Evolutionary conservation across 1,284 basidiomycete species (phyloP), one percentile per base, ranked within the genome.

Genomic region (Moesziomyces antarcticus): DNA sequence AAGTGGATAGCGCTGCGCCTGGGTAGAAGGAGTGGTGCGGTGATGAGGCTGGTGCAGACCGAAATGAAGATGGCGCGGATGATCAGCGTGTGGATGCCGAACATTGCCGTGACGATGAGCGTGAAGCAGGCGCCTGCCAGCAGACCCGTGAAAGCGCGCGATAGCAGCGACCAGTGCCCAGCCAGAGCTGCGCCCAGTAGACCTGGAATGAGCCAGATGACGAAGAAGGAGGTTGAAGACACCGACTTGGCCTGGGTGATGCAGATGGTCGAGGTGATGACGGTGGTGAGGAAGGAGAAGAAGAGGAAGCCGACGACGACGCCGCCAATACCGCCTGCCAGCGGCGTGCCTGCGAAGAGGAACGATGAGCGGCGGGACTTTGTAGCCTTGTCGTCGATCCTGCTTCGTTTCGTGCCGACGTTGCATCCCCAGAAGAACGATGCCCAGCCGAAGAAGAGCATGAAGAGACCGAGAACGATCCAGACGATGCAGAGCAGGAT

Each of bases 361-460:
- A 59, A 44, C 16, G 46, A 30, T 3, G 52, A 25, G 3, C 54
- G 47, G 8, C 47, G 44, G 4, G 27, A 25, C 24, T 58, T 59
- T 14, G 53, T 52, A 7, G 58, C 51, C 40, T 57, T 62, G 5
- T 53, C 52, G 14, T 61, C 68, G 33, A 66, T 51, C 30, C 55
- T 51, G n/a, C 53, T 59, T 6, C 50, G 37, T 24, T 37, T 44
- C 22, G n/a, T 47, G 27, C 73, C 58, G 5, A 55, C 40, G 7
- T 58, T 65, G 51, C 52, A 33, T 10, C 66, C 67, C 79, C 79
- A 81, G 49, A 75, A 76, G 64, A 74, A 73, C n/a, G 79, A 77
- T 1, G 74, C 58, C 61, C 68, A 78, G 21, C 79, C 79, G 46
- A 77, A 78, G 52, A 81, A 80, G 52, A 78, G 52, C 18, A 81